phyloP scores from a whole-genome alignment of 345 rosid species.

The Ceriops tagal region DNA sequence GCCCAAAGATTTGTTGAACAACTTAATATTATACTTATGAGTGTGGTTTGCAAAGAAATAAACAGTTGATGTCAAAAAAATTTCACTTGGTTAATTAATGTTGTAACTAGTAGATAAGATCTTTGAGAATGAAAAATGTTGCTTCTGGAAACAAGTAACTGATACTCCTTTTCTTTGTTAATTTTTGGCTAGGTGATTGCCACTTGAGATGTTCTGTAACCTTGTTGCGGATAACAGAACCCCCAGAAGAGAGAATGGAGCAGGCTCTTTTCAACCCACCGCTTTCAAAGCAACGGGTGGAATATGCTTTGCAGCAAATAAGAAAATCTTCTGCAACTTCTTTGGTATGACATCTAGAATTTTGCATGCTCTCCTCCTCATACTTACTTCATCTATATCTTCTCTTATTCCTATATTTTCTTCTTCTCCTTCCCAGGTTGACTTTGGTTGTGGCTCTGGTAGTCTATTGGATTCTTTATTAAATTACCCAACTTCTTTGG shows the following conservation, averaged over 20 bases:
- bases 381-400: not conserved
- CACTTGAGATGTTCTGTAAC: slow-evolving; percentile 45
- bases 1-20: no score
- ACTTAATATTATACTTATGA: no score
- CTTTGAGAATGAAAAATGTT: not conserved
- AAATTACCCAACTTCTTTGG: slow-evolving; percentile 66
- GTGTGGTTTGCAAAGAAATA: no score
- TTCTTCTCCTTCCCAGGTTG: slow-evolving; percentile 45
- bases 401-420: not conserved
- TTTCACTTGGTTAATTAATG: no score
- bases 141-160: slow-evolving; percentile 8
- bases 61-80: no score
- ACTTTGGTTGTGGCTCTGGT: slow-evolving; percentile 95
- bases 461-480: slow-evolving; percentile 77
- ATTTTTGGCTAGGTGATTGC: slow-evolving; percentile 38
- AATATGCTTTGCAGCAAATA: slow-evolving; percentile 77
- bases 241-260: slow-evolving; percentile 91
- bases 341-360: slow-evolving; percentile 45
- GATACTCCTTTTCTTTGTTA: not conserved
- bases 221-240: slow-evolving; percentile 62
- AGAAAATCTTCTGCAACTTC: slow-evolving; percentile 63
- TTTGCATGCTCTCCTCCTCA: not conserved
- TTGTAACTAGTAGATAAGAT: not conserved
- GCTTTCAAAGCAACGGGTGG: slow-evolving; percentile 92
- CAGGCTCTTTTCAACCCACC: slow-evolving; percentile 92